Conservation (phyloP, 2,329 filamentous ascomycete species). For the Ophiostoma sp. region DNA sequence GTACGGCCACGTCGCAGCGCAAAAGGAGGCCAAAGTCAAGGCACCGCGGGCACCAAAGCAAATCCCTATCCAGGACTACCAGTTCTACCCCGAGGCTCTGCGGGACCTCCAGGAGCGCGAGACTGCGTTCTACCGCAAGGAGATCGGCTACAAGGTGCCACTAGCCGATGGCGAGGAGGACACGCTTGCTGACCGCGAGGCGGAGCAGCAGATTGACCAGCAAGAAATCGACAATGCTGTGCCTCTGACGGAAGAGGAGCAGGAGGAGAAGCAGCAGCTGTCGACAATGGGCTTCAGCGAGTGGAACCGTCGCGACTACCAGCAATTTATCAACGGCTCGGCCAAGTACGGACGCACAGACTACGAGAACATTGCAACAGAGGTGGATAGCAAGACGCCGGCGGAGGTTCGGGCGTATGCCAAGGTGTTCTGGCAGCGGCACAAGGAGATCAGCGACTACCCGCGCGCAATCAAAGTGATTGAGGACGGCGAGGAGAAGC, state of each 20-base stretch:
- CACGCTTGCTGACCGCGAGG: slow-evolving; percentile 77
- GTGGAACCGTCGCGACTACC: slow-evolving; percentile 97
- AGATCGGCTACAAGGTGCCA: slow-evolving; percentile 91
- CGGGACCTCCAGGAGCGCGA: slow-evolving; percentile 91
- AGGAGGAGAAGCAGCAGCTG: slow-evolving; percentile 75
- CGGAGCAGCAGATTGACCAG: slow-evolving; percentile 81
- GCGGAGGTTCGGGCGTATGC: slow-evolving; percentile 86
- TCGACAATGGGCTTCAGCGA: slow-evolving; percentile 81
- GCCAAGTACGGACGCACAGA: slow-evolving; percentile 86
- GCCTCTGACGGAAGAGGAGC: slow-evolving; percentile 81
- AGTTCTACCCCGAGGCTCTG: slow-evolving; percentile 85
- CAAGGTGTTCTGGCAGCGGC: slow-evolving; percentile 93
- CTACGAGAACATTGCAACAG: slow-evolving; percentile 76
- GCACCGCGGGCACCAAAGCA: slow-evolving; percentile 94
- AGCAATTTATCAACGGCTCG: slow-evolving; percentile 94
- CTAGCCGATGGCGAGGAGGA: slow-evolving; percentile 80
- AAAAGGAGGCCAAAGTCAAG: slow-evolving; percentile 84
- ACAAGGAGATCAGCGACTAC: slow-evolving; percentile 84
- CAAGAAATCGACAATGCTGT: slow-evolving; percentile 88
- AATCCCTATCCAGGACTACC: slow-evolving; percentile 86
- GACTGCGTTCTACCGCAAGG: slow-evolving; percentile 91
- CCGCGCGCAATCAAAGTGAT: slow-evolving; percentile 83
- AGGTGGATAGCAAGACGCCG: slow-evolving; percentile 84
- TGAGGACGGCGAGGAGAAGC: slow-evolving; percentile 86
- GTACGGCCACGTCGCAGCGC: slow-evolving; percentile 66